These are phyloP conservation scores for Jackrogersella multiformis DNA, from an alignment of 495 filamentous ascomycete genomes.

Conservation along the genomic window DNA sequence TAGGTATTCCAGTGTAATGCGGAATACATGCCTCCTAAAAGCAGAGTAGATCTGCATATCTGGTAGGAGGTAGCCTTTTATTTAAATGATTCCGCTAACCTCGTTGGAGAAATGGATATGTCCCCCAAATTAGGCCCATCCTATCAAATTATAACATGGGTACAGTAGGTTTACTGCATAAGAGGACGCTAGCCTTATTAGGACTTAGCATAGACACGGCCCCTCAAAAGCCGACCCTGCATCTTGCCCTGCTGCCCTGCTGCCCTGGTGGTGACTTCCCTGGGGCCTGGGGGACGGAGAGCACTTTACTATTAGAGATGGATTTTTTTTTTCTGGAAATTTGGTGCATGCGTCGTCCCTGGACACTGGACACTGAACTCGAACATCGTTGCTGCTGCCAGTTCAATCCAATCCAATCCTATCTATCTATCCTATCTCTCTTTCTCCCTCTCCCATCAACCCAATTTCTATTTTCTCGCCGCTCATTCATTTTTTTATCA, in stretches of 20 bases:
- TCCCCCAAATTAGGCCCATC: slow-evolving; percentile 33
- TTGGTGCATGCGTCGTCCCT: slow-evolving; percentile 28
- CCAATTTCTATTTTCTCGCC: slow-evolving; percentile 17
- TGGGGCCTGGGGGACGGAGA: slow-evolving; percentile 10
- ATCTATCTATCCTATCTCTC: too few relatives aligned
- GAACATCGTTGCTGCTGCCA: slow-evolving; percentile 18
- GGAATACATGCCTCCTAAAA: too few relatives aligned
- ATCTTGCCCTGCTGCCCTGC: background rate
- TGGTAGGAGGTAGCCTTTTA: slow-evolving; percentile 2
- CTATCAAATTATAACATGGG: slow-evolving; percentile 21
- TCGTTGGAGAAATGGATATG: slow-evolving; percentile 12
- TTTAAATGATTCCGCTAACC: slow-evolving; percentile 22
- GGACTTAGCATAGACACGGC: slow-evolving; percentile 31
- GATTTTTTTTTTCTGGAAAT: slow-evolving; percentile 40
- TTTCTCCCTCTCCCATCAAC: slow-evolving; percentile 26
- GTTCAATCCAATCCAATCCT: background rate
- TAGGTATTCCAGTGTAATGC: background rate
- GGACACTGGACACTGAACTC: background rate
- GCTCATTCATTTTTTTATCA: slow-evolving; percentile 26
- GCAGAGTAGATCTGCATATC: background rate
- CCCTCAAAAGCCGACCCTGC: slow-evolving; percentile 33
- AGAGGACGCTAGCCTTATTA: slow-evolving; percentile 12
- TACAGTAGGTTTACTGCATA: slow-evolving; percentile 23
- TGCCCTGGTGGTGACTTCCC: slow-evolving; percentile 8
- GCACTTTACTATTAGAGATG: background rate